Evolutionary conservation across 441 rosid species (phyloP).

Genomic region (Eutrema salsugineum): DNA sequence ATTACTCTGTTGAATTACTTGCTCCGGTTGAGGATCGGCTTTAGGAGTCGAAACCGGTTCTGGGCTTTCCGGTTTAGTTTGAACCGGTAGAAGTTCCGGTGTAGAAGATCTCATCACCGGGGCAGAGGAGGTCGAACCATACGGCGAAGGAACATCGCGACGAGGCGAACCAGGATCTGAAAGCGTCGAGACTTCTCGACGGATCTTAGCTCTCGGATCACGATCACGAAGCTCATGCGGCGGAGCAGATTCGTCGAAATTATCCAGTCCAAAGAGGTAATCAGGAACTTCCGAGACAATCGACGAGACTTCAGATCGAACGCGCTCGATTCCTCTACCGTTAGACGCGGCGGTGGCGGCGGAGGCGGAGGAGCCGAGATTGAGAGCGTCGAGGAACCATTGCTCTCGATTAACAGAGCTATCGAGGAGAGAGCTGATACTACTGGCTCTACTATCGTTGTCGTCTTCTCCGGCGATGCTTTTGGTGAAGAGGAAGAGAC

Average conservation of each 20-base stretch:
- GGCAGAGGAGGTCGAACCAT: conserved; percentile 60
- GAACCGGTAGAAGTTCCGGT: conserved; percentile 71
- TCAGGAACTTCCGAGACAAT: conserved; percentile 87
- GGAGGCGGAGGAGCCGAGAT: conserved; percentile 55
- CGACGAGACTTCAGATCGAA: conserved; percentile 83
- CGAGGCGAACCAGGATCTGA: conserved; percentile 92
- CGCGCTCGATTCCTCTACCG: conserved; percentile 53
- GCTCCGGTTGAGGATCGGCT: conserved; percentile 35
- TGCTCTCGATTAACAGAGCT: conserved; percentile 78
- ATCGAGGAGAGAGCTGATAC: conserved; percentile 83
- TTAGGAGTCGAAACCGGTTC: conserved; percentile 35
- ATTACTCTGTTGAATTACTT: conserved; percentile 35
- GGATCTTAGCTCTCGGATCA: conserved; percentile 46
- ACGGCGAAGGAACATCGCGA: conserved; percentile 64
- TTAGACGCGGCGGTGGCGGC: conserved; percentile 55
- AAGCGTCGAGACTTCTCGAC: conserved; percentile 50
- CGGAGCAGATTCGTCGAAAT: conserved; percentile 52
- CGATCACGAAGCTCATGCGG: conserved; percentile 38
- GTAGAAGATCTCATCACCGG: conserved; percentile 41
- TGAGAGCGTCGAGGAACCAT: conserved; percentile 92
- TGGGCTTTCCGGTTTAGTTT: conserved; percentile 55
- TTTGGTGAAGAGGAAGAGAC: conserved; percentile 66
- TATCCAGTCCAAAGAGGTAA: conserved; percentile 82
- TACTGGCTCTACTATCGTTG: conserved; percentile 62
- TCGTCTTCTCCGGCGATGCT: conserved; percentile 53